Conservation (phyloP, 768 basidiomycete genomes). For the Suillus fuscotomentosus region DNA sequence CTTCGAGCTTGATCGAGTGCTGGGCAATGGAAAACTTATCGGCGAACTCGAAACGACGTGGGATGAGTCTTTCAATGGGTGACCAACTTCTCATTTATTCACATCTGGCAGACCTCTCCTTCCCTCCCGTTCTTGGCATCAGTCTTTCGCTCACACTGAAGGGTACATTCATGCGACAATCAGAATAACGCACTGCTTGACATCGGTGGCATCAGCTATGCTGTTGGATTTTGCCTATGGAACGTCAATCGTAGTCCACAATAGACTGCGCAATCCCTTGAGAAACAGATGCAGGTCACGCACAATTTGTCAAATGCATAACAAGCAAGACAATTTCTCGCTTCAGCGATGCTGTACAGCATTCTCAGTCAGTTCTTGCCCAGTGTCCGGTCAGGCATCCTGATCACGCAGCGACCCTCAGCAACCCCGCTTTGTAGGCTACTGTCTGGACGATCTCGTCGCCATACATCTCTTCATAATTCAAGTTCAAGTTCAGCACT, state of each 20-base stretch:
- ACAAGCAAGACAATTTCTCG: background rate
- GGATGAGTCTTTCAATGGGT: background rate
- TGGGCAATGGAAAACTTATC: background rate
- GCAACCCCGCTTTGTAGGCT: background rate
- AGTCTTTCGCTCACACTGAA: background rate
- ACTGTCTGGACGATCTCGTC: background rate
- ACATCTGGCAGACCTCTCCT: background rate
- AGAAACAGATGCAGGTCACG: background rate
- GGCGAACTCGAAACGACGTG: background rate
- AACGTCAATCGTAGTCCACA: background rate
- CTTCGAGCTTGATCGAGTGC: background rate
- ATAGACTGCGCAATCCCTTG: background rate
- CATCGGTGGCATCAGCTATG: background rate
- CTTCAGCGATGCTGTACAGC: background rate
- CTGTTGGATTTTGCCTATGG: background rate
- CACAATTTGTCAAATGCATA: background rate
- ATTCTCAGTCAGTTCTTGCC: background rate
- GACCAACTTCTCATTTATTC: background rate
- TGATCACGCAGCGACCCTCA: background rate
- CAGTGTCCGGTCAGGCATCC: background rate
- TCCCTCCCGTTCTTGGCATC: background rate
- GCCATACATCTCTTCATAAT: no score
- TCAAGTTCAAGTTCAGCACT: no score
- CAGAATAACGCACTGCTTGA: background rate
- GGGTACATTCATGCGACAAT: background rate